Evolutionary conservation across 2,329 filamentous ascomycete species (phyloP).

Genomic region (Xylaria sp.): DNA sequence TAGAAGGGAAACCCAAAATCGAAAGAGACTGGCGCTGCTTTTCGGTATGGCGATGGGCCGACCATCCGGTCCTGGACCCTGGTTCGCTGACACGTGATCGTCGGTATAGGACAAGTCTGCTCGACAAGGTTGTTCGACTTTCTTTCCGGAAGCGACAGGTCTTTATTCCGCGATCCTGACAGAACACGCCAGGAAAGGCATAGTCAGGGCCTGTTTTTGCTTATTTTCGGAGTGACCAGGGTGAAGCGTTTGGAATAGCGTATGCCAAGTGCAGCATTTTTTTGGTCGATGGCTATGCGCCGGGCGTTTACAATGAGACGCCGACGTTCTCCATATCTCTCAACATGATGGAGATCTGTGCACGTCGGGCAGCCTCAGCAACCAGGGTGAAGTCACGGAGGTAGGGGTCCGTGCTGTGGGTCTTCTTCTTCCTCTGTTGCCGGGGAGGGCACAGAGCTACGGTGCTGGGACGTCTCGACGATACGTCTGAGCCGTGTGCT

Average conservation of each 20-base stretch:
- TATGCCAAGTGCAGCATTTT: slow-evolving; percentile 3
- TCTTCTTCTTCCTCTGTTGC: slow-evolving; percentile 21
- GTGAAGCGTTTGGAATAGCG: background rate
- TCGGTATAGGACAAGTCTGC: background rate
- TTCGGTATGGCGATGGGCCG: background rate
- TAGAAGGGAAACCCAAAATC: background rate
- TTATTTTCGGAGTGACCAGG: background rate
- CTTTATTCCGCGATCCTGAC: background rate
- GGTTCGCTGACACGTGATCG: slow-evolving; percentile 12
- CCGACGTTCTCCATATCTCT: slow-evolving; percentile 75
- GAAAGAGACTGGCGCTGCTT: background rate
- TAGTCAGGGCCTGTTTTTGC: background rate
- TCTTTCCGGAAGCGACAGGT: background rate
- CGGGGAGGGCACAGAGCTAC: slow-evolving; percentile 26
- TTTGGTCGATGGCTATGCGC: background rate
- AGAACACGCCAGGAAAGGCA: slow-evolving; percentile 1
- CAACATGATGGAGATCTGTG: slow-evolving; percentile 84
- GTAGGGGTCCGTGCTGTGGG: slow-evolving; percentile 49
- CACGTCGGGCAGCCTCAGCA: slow-evolving; percentile 87
- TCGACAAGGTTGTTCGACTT: background rate
- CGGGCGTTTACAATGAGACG: slow-evolving; percentile 36
- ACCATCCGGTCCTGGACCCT: slow-evolving; percentile 5
- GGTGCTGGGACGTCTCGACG: slow-evolving; percentile 18
- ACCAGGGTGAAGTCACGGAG: slow-evolving; percentile 79
- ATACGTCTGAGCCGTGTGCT: slow-evolving; percentile 14